Base-by-base conservation (phyloP, 2,329 filamentous ascomycete genomes). In the Fusarium hainanense region DNA sequence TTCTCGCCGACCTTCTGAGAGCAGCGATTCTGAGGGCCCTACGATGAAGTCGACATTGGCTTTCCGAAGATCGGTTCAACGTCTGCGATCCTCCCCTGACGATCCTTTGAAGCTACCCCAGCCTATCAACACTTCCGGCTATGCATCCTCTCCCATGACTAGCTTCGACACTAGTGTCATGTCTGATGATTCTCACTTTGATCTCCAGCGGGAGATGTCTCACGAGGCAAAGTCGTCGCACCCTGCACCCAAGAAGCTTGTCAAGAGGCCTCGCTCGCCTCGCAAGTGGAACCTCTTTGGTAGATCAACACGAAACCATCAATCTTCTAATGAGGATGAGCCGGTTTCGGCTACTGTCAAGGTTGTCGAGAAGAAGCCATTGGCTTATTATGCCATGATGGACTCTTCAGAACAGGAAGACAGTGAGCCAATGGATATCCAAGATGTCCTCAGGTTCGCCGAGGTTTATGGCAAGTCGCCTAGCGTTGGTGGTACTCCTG, bases 271-370 rank as follows among this genome's bases (percentile, higher is more conserved):
- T 2, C 85, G 82, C 44, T 88, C 86, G 27, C 87, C 88, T 25
- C 83, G 85, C 10, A 89, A 86, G 70, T 91, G 89, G 89, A 90
- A 89, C 67, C 76, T 90, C 14, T 90, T 91, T 69, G 84, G 88
- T 50, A 83, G 87, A 48, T 85, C 85, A 48, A 52, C 64, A 0
- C 85, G 87, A 30, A 83, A 77, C 37, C 80, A 82, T 43, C 73
- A 82, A 4, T 75, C 76, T 54, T 73, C 69, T 4, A 84, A 83
- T 60, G 82, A 81, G 62, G 76, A 76, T 18, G 74, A 79, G 7
- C 79, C 82, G 4, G 81, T 87, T n/a, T 75, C 83, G 1, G 83
- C 84, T 4, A 82, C 85, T 2, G 82, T 85, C n/a, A 82, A 85
- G 44, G 74, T 80, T 16, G 81, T 85, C 0, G 82, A 83, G 56